These are phyloP conservation scores for Colletotrichum limetticola DNA, from an alignment of 2,329 filamentous ascomycete genomes.

Conservation along the genomic window DNA sequence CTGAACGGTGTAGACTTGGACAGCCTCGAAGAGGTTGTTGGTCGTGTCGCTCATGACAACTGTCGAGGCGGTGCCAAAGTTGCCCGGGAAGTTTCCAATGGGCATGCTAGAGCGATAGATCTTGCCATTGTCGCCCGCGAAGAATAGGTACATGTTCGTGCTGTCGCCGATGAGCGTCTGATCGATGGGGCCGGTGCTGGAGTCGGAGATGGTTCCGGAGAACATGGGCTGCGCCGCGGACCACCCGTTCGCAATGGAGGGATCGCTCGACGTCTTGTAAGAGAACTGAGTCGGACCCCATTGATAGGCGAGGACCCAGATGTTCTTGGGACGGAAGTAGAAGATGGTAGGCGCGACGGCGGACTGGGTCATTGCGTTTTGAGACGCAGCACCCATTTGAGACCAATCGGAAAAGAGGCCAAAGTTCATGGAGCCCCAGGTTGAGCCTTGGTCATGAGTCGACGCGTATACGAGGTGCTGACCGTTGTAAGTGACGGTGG, in stretches of 20 bases:
- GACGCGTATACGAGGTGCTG: conserved; percentile 71
- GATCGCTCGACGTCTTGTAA: conserved; percentile 69
- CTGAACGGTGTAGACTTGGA: conserved; percentile 71
- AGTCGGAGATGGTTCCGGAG: conserved; percentile 61
- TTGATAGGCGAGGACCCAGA: conserved; percentile 75
- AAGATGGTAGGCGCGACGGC: conserved; percentile 72
- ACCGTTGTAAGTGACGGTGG: conserved; percentile 62
- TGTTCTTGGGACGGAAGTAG: conserved; percentile 68
- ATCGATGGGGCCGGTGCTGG: conserved; percentile 67
- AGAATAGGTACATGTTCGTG: conserved; percentile 74
- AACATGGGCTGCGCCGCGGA: conserved; percentile 64
- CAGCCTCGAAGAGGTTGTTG: conserved; percentile 72
- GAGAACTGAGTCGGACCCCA: conserved; percentile 70
- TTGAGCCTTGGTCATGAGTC: conserved; percentile 52
- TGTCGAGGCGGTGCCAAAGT: conserved; percentile 63
- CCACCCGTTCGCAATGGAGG: conserved; percentile 68
- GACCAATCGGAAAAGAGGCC: conserved; percentile 63
- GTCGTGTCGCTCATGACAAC: conserved; percentile 62
- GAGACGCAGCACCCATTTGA: conserved; percentile 60
- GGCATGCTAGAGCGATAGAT: conserved; percentile 74
- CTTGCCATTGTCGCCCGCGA: conserved; percentile 73
- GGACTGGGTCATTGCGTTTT: conserved; percentile 59
- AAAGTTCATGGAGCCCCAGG: conserved; percentile 70
- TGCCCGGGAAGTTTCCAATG: conserved; percentile 69
- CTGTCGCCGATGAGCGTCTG: conserved; percentile 72